Conservation (phyloP, 1,284 basidiomycete genomes). For the Thecaphora frezii region DNA sequence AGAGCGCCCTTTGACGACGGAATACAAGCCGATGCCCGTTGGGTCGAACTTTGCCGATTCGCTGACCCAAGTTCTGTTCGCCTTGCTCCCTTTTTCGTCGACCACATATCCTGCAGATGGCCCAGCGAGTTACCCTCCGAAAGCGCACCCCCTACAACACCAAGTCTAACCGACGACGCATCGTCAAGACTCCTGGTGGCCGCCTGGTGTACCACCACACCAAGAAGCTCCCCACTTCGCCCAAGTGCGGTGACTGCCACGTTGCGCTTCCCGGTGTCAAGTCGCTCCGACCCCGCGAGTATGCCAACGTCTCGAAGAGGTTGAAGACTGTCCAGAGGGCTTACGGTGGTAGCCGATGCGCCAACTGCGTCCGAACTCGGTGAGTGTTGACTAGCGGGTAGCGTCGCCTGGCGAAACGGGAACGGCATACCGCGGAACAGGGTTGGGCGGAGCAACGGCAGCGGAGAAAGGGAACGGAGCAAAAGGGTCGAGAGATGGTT, state of each 20-base stretch:
- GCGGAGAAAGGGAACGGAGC: no score
- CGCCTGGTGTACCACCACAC: slow-evolving; percentile 87
- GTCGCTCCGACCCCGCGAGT: slow-evolving; percentile 55
- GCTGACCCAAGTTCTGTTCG: no score
- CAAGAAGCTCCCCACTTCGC: slow-evolving; percentile 80
- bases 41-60: no score
- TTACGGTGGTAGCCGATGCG: slow-evolving; percentile 57
- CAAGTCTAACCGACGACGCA: slow-evolving; percentile 88
- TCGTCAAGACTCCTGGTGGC: slow-evolving; percentile 95
- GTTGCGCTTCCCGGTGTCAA: slow-evolving; percentile 50
- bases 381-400: slow-evolving; percentile 16
- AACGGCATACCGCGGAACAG: no score
- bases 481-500: no score
- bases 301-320: slow-evolving; percentile 53
- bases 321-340: slow-evolving; percentile 56
- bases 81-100: no score
- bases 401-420: background rate
- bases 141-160: slow-evolving; percentile 99
- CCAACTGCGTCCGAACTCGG: slow-evolving; percentile 55
- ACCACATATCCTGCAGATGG: slow-evolving; percentile 74
- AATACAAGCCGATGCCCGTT: no score
- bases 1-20: no score
- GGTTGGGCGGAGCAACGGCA: no score
- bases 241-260: slow-evolving; percentile 73
- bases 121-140: slow-evolving; percentile 98